Conservation (phyloP, 2,329 filamentous ascomycete genomes). For the Leptographium procerum region DNA sequence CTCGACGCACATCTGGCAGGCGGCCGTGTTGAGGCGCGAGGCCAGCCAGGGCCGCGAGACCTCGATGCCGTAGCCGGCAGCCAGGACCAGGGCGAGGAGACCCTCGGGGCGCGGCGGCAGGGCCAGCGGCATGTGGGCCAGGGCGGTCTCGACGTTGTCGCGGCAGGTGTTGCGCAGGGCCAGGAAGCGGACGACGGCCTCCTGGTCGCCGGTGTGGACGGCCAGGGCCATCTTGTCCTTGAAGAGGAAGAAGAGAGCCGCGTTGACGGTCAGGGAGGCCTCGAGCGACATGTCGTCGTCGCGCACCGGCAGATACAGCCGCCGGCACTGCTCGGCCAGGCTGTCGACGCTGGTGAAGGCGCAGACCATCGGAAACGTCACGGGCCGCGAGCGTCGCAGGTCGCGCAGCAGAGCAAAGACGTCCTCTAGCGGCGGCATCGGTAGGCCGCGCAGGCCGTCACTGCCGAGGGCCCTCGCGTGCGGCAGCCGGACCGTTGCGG, state of each 20-base stretch:
- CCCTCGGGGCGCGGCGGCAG: constrained; percentile 41
- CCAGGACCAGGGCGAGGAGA: constrained; percentile 45
- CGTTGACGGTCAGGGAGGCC: constrained; percentile 18
- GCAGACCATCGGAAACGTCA: constrained; percentile 4
- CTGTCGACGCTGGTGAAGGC: background rate
- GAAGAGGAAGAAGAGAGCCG: constrained; percentile 37
- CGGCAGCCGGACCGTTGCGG: background rate
- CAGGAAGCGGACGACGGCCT: constrained; percentile 21
- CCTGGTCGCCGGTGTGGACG: constrained; percentile 16
- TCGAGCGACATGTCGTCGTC: background rate
- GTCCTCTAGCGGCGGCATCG: background rate
- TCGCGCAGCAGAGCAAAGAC: background rate
- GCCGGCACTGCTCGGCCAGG: background rate
- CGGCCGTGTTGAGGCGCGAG: constrained; percentile 47
- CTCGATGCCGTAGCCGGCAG: constrained; percentile 48
- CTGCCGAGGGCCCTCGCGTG: background rate
- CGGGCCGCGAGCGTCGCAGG: background rate
- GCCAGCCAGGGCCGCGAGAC: constrained; percentile 50
- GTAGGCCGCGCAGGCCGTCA: background rate
- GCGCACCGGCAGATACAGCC: background rate
- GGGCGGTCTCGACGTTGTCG: constrained; percentile 8
- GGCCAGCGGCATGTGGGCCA: constrained; percentile 37
- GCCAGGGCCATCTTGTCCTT: constrained; percentile 28
- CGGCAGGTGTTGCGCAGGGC: constrained; percentile 20
- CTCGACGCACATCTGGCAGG: constrained; percentile 48